These are phyloP conservation scores for Kluyveromyces siamensis DNA, from an alignment of 805 yeast genomes.

Conservation along the genomic window DNA sequence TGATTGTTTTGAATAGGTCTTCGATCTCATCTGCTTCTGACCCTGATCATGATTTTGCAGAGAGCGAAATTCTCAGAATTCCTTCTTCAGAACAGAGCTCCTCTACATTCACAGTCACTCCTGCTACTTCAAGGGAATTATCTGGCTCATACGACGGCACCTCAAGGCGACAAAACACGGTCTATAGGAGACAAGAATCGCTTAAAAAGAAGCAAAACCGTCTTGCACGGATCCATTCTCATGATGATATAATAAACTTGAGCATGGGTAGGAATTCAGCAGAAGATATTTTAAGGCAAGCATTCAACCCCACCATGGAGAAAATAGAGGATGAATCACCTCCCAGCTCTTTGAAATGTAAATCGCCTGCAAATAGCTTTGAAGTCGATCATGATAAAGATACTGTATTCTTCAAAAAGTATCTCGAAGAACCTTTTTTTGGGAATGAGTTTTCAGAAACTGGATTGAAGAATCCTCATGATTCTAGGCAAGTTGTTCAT, in stretches of 20 bases:
- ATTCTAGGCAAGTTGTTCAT: background rate
- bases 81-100: background rate
- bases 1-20: slow-evolving; percentile 14
- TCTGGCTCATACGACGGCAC: background rate
- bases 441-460: background rate
- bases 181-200: background rate
- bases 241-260: slow-evolving; percentile 19
- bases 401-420: background rate
- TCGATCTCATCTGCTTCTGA: slow-evolving; percentile 6
- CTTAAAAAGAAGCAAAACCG: slow-evolving; percentile 17
- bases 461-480: background rate
- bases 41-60: background rate
- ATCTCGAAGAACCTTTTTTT: background rate
- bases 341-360: background rate
- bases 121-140: background rate
- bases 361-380: background rate
- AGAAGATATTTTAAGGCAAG: background rate
- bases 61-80: background rate
- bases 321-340: background rate
- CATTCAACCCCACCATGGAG: slow-evolving; percentile 1
- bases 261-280: slow-evolving; percentile 7
- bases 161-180: background rate
- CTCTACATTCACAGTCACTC: background rate
- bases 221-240: slow-evolving; percentile 23
- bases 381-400: background rate